Conservation (phyloP, 768 basidiomycete genomes). For the Imleria badia region DNA sequence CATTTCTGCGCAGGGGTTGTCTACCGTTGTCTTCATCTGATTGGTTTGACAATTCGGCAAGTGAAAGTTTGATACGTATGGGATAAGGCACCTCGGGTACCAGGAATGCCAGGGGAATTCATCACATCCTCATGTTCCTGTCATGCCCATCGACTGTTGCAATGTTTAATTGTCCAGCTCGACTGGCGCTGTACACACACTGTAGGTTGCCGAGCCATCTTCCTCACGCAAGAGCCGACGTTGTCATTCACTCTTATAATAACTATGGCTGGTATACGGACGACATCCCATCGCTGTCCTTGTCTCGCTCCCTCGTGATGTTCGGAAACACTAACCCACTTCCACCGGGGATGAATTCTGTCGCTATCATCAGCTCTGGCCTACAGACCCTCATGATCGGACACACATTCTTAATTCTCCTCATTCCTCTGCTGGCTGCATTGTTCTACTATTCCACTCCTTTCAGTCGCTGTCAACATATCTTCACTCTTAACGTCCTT, state of each 20-base stretch:
- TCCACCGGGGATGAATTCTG: not conserved
- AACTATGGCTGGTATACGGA: too few relatives aligned
- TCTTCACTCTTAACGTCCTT: constrained; percentile 26
- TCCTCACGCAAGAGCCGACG: not conserved
- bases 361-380: constrained; percentile 2
- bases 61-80: too few relatives aligned
- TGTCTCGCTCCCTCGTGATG: not conserved
- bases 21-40: too few relatives aligned
- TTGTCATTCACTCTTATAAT: not conserved
- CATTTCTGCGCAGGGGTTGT: too few relatives aligned
- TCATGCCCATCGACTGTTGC: not conserved
- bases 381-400: constrained; percentile 22
- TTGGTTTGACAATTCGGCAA: too few relatives aligned
- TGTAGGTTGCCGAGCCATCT: not conserved
- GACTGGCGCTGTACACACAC: not conserved
- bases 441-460: constrained; percentile 27
- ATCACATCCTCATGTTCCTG: too few relatives aligned
- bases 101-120: too few relatives aligned
- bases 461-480: constrained; percentile 16
- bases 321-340: not conserved
- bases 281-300: not conserved
- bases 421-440: constrained; percentile 20
- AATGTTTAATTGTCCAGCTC: not conserved
- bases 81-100: too few relatives aligned
- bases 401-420: constrained; percentile 24